Base-by-base conservation (phyloP, 2,329 filamentous ascomycete genomes). In the Phialophora expanda region DNA sequence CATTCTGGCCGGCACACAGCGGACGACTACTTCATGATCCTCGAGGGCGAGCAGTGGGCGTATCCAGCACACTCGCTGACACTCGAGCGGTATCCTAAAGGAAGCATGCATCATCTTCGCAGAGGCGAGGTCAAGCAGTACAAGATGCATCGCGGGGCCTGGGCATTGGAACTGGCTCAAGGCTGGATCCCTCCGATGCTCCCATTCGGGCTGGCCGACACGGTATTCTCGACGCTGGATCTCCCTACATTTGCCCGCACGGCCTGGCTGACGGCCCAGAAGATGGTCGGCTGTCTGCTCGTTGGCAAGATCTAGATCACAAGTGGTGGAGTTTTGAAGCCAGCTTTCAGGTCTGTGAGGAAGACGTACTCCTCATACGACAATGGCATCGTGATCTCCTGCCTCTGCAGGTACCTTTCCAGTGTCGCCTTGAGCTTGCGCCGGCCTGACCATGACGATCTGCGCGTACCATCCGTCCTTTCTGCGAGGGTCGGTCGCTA, bases 111-210 rank as follows among this genome's bases (percentile, higher is more conserved):
- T 81, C 88, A 91, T 82, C 82, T 94, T 72, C 83, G 73, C 69
- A 86, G 90, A 68, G 91, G 91, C 71, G 80, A 83, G 65, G 89
- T 89, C 66, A 92, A 92, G 85, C 91, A 95, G 85, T 94, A 94
- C 81, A 88, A 86, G 80, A 92, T 93, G 89, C 87, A 90, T 68
- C 85, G 85, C 65, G 82, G 81, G 66, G 93, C 90, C 82, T 93
- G 92, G 79, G 91, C 91, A 61, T 84, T 95, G 72, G 91, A 94
- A 83, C 91, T 93, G 78, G 91, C 91, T n/a, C 75, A 78, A 63
- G 92, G 93, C 69, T 96, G 92, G 91, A 96, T 97, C 78, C 93
- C 93, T 55, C 90, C 90, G 65, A 96, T 97, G 93, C 82, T 97
- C 59, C 90, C 90, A 78, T 96, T 96, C 78, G 93, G 93, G 66